Evolutionary conservation across 495 filamentous ascomycete genomes (phyloP).

Genomic region (Neurospora intermedia): DNA sequence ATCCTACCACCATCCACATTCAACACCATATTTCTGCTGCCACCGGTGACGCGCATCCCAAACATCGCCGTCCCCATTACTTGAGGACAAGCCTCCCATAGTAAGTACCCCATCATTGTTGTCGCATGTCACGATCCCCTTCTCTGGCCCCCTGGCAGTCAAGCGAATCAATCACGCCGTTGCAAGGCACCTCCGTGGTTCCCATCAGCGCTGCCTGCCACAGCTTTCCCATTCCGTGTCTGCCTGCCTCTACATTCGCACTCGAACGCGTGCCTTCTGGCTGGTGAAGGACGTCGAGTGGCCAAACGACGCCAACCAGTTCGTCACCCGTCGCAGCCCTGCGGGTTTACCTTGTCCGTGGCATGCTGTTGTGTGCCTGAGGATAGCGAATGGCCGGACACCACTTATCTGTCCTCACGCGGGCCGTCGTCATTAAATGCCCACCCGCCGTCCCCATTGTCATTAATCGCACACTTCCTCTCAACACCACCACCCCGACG

Average conservation of each 20-base stretch:
- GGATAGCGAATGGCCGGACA: not conserved
- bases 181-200: not conserved
- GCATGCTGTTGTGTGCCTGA: not conserved
- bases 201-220: not conserved
- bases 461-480: constrained; percentile 3
- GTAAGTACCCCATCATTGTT: constrained; percentile 18
- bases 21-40: constrained; percentile 14
- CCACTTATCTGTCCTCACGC: not conserved
- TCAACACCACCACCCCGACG: not conserved
- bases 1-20: constrained; percentile 13
- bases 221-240: not conserved
- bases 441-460: constrained; percentile 4
- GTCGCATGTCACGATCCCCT: not conserved
- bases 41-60: not conserved
- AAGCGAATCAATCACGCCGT: not conserved
- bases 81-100: constrained; percentile 12
- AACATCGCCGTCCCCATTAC: constrained; percentile 21
- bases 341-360: not conserved
- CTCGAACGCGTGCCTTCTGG: not conserved
- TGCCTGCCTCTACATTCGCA: not conserved
- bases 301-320: not conserved
- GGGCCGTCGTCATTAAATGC: constrained; percentile 4
- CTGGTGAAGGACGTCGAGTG: not conserved
- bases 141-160: not conserved
- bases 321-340: not conserved